Evolutionary conservation across 139 green algal species (phyloP).

Genomic region (Picochlorum sp.): DNA sequence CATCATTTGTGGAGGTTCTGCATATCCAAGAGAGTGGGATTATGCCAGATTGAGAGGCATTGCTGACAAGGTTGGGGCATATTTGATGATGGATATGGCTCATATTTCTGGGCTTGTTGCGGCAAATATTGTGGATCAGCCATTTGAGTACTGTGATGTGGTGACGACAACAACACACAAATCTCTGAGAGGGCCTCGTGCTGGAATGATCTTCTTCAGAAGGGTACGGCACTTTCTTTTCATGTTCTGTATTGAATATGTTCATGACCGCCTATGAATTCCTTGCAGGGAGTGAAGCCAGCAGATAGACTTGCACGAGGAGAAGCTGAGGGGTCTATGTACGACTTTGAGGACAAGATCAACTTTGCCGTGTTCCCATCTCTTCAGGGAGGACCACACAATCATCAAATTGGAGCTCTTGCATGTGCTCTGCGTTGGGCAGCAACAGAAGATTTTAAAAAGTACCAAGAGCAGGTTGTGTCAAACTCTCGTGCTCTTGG

Average conservation of each 20-base stretch:
- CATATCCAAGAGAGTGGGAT: conserved; percentile 81
- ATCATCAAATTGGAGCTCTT: conserved; percentile 83
- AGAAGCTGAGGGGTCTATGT: conserved; percentile 44
- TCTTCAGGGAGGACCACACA: conserved; percentile 80
- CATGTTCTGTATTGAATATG: neutral
- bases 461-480: conserved; percentile 52
- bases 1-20: conserved; percentile 71
- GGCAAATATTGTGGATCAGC: conserved; percentile 43
- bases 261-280: conserved; percentile 28
- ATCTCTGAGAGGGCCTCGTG: conserved; percentile 66
- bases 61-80: conserved; percentile 60
- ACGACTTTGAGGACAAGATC: conserved; percentile 78
- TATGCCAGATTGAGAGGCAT: conserved; percentile 66
- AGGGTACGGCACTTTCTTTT: conserved; percentile 20
- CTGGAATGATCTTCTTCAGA: conserved; percentile 82
- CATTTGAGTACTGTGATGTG: conserved; percentile 76
- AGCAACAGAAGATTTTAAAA: conserved; percentile 46
- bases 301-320: conserved; percentile 36
- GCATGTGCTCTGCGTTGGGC: conserved; percentile 70
- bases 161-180: conserved; percentile 92
- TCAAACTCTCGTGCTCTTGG: conserved; percentile 61
- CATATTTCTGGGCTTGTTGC: conserved; percentile 75
- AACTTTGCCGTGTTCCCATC: conserved; percentile 82
- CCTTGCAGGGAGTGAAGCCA: conserved; percentile 44
- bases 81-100: conserved; percentile 81